Evolutionary conservation across 345 rosid genomes (phyloP).

Genomic region (Populus euphratica): DNA sequence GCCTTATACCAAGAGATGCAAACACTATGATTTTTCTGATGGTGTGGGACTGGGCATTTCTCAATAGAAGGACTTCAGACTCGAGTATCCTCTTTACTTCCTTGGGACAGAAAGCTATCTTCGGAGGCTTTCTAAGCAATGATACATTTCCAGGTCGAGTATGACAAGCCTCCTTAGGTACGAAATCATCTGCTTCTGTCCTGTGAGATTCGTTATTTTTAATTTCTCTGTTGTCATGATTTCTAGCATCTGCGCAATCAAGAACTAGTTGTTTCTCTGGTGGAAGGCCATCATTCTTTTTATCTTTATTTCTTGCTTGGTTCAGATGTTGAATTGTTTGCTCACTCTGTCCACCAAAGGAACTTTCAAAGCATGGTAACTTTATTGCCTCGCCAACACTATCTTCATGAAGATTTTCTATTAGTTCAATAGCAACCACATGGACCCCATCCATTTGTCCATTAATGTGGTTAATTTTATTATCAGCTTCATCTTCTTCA

Average conservation of each 20-base stretch:
- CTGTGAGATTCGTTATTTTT: constrained; percentile 4
- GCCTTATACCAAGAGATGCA: constrained; percentile 48
- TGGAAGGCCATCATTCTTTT: constrained; percentile 2
- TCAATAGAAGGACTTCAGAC: constrained; percentile 29
- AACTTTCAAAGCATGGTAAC: constrained; percentile 9
- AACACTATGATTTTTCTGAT: constrained; percentile 54
- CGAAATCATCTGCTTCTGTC: constrained; percentile 8
- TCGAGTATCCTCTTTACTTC: constrained; percentile 46
- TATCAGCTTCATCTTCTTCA: constrained; percentile 30
- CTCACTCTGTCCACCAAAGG: constrained; percentile 2
- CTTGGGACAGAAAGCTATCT: constrained; percentile 56
- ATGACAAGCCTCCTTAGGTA: constrained; percentile 9
- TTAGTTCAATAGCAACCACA: constrained; percentile 3
- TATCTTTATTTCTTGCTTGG: constrained; percentile 10
- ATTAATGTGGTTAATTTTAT: constrained; percentile 10
- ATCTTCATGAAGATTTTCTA: constrained; percentile 9
- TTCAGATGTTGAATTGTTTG: not conserved
- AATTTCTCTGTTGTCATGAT: constrained; percentile 12
- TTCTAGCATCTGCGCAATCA: not conserved
- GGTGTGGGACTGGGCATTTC: constrained; percentile 56
- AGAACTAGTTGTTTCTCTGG: constrained; percentile 9
- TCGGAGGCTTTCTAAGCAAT: constrained; percentile 23
- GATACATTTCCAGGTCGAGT: constrained; percentile 6
- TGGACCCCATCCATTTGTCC: constrained; percentile 1
- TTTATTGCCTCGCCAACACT: constrained; percentile 4